Percentiles rank a stretch among this genome's conserved stretches.
phyloP scores from a whole-genome alignment of 108 stramenopile species.

The Stephanodiscus triporus region DNA sequence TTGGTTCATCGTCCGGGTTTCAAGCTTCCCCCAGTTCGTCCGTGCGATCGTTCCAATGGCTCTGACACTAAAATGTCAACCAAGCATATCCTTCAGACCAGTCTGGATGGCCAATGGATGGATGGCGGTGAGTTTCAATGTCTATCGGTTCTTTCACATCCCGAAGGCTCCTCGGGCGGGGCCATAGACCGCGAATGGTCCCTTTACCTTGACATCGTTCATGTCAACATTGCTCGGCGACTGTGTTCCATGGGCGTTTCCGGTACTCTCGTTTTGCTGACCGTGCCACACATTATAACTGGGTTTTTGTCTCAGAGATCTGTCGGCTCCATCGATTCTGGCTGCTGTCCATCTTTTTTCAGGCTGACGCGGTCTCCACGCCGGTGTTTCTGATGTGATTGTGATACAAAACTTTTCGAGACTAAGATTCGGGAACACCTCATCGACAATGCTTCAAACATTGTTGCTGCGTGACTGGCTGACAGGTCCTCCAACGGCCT shows the following conservation, averaged over 20 bases:
- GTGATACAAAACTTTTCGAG: too few species aligned
- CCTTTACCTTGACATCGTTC: not conserved
- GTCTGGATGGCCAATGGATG: not conserved
- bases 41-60: not conserved
- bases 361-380: too few species aligned
- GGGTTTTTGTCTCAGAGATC: too few species aligned
- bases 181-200: too few species aligned
- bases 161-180: not conserved
- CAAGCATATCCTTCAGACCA: slow-evolving; percentile 1
- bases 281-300: not conserved
- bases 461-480: not conserved
- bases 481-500: not conserved
- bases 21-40: slow-evolving; percentile 3
- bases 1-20: slow-evolving; percentile 5
- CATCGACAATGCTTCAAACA: too few species aligned
- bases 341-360: too few species aligned
- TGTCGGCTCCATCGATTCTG: too few species aligned
- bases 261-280: not conserved
- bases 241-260: slow-evolving; percentile 8
- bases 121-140: slow-evolving; percentile 4
- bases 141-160: slow-evolving; percentile 11
- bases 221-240: slow-evolving; percentile 15
- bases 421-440: too few species aligned
- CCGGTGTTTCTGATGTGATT: too few species aligned
- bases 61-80: slow-evolving; percentile 11